A percentile compares a stretch with the other conserved stretches of the same genome.
phyloP scores from a whole-genome alignment of 805 yeast genomes.

The Kuraishia capsulata region DNA sequence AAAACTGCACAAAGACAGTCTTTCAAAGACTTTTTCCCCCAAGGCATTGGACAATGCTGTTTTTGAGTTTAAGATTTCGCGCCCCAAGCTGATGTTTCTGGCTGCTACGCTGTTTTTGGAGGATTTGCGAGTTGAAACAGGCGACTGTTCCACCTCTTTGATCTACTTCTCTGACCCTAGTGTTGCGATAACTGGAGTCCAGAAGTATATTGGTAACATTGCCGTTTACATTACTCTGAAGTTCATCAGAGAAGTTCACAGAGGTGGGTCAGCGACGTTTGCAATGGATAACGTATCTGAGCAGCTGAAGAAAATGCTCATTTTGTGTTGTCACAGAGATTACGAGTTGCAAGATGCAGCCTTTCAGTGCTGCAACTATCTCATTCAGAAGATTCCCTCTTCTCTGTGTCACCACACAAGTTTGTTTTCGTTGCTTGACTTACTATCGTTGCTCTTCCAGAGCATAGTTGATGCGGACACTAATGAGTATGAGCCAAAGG shows the following conservation, averaged over 20 bases:
- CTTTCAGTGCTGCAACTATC: slow-evolving; percentile 59
- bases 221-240: slow-evolving; percentile 50
- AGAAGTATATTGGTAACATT: slow-evolving; percentile 57
- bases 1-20: slow-evolving; percentile 60
- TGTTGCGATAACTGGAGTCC: slow-evolving; percentile 55
- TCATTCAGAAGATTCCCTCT: slow-evolving; percentile 64
- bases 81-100: slow-evolving; percentile 78
- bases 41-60: slow-evolving; percentile 36
- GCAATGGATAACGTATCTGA: slow-evolving; percentile 49
- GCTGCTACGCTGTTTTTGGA: slow-evolving; percentile 79
- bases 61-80: slow-evolving; percentile 41
- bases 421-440: slow-evolving; percentile 72
- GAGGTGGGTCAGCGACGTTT: slow-evolving; percentile 46
- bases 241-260: slow-evolving; percentile 41
- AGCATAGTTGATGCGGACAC: slow-evolving; percentile 78
- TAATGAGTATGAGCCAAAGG: slow-evolving; percentile 79
- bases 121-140: slow-evolving; percentile 65
- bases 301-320: slow-evolving; percentile 61
- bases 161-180: slow-evolving; percentile 85
- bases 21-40: slow-evolving; percentile 39
- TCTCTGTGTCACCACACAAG: slow-evolving; percentile 67
- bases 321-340: slow-evolving; percentile 71
- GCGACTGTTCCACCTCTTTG: slow-evolving; percentile 71
- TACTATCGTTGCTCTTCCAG: slow-evolving; percentile 67
- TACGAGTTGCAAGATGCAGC: slow-evolving; percentile 72